Evolutionary conservation across 495 filamentous ascomycete genomes (phyloP).

Genomic region (Neurospora pannonica): DNA sequence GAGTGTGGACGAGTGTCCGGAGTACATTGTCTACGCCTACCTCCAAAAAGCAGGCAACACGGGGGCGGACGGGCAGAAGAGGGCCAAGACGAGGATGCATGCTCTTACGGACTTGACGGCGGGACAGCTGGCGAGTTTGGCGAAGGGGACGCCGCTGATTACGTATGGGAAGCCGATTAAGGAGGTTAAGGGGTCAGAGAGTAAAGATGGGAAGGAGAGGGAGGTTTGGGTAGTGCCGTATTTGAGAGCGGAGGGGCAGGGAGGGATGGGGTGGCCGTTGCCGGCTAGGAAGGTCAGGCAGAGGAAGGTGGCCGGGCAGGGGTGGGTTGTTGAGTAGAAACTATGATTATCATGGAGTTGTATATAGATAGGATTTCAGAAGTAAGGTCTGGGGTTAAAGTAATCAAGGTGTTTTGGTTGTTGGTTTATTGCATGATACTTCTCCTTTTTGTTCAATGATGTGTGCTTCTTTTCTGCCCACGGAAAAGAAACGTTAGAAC

Average conservation of each 20-base stretch:
- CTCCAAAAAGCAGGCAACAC: conserved; percentile 60
- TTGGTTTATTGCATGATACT: neutral
- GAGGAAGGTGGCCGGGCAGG: conserved; percentile 56
- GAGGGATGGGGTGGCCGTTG: conserved; percentile 70
- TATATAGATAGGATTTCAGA: neutral
- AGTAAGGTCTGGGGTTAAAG: neutral
- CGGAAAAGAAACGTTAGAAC: neutral
- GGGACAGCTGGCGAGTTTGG: conserved; percentile 66
- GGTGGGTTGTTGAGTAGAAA: conserved; percentile 55
- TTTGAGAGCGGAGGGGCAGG: conserved; percentile 53
- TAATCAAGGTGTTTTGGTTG: neutral
- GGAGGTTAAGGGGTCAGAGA: conserved; percentile 37
- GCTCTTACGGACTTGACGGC: conserved; percentile 69
- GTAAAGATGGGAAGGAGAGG: conserved; percentile 47
- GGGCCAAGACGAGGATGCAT: conserved; percentile 80
- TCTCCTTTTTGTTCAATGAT: neutral
- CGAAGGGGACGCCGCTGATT: conserved; percentile 77
- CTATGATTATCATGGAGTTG: neutral
- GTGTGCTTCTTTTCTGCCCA: neutral
- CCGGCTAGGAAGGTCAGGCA: conserved; percentile 76
- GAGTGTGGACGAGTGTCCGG: conserved; percentile 60
- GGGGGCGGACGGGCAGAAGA: conserved; percentile 34
- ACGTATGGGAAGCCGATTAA: conserved; percentile 86
- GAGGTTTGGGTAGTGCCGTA: conserved; percentile 78
- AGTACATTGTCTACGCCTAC: conserved; percentile 80